Evolutionary conservation across 345 rosid species (phyloP).

Genomic region (Jatropha curcas): DNA sequence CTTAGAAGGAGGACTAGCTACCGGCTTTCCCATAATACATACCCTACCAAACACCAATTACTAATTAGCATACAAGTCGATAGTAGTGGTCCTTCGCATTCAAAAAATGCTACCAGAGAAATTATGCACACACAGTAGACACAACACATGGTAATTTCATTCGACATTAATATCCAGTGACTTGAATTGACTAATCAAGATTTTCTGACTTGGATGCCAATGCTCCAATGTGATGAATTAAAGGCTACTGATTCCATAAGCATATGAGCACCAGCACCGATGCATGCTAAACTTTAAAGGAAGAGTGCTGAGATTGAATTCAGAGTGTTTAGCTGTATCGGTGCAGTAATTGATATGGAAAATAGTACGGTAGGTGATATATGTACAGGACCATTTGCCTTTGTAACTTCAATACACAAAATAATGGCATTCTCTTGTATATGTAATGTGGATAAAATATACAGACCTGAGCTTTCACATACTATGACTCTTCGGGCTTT

Average conservation of each 20-base stretch:
- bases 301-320: background rate
- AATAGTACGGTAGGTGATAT: conserved; percentile 16
- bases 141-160: background rate
- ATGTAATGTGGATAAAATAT: conserved; percentile 11
- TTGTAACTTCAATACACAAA: conserved; percentile 25
- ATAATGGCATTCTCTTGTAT: conserved; percentile 24
- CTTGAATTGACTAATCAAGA: background rate
- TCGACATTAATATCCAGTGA: no score
- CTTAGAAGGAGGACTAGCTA: no score
- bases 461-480: conserved; percentile 21
- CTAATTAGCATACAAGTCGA: no score
- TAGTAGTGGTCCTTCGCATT: no score
- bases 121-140: background rate
- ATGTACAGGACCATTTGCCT: conserved; percentile 30
- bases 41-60: no score
- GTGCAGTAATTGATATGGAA: background rate
- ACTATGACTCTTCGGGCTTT: conserved; percentile 71
- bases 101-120: no score
- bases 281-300: background rate
- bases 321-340: conserved; percentile 4
- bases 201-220: background rate
- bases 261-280: background rate
- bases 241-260: no score
- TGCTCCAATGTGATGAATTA: background rate
- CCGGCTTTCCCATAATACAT: no score